Percentiles rank a stretch among this genome's conserved stretches.
These are phyloP conservation scores for Staphylotrichum tortipilum DNA, from an alignment of 495 filamentous ascomycete species.

Conservation along the genomic window DNA sequence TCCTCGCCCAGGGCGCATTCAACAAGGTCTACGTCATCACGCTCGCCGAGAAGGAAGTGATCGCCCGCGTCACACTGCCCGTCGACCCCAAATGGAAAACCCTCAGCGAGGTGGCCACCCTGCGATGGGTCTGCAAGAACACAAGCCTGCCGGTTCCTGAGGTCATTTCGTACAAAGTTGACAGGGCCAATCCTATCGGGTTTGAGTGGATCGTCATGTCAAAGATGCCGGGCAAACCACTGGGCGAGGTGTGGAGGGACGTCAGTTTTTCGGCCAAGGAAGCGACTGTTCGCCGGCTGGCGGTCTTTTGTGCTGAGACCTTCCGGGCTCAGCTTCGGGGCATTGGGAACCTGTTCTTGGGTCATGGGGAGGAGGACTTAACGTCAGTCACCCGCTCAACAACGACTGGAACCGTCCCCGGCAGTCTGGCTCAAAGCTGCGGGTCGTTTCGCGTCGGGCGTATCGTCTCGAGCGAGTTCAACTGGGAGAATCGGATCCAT, in stretches of 20 bases:
- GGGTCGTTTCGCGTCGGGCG: background rate
- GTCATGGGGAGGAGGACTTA: too few relatives aligned
- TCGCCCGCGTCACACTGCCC: conserved; percentile 34
- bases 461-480: conserved; percentile 2
- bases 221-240: conserved; percentile 9
- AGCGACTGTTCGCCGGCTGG: conserved; percentile 15
- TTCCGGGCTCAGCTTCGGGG: conserved; percentile 1
- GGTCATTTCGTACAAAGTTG: conserved; percentile 35
- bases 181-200: conserved; percentile 28
- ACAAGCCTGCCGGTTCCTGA: conserved; percentile 39
- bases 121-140: conserved; percentile 30
- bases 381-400: too few relatives aligned
- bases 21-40: conserved; percentile 4
- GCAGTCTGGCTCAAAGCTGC: background rate
- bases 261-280: conserved; percentile 17
- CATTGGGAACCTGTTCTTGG: conserved; percentile 2
- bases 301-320: conserved; percentile 9
- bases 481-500: background rate
- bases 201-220: conserved; percentile 25
- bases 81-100: conserved; percentile 39
- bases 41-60: conserved; percentile 2
- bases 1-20: conserved; percentile 5
- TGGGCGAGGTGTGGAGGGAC: conserved; percentile 21
- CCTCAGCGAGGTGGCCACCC: conserved; percentile 41
- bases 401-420: background rate